Base-by-base conservation (phyloP, 2,329 filamentous ascomycete species). In the Phialemonium atrogriseum region DNA sequence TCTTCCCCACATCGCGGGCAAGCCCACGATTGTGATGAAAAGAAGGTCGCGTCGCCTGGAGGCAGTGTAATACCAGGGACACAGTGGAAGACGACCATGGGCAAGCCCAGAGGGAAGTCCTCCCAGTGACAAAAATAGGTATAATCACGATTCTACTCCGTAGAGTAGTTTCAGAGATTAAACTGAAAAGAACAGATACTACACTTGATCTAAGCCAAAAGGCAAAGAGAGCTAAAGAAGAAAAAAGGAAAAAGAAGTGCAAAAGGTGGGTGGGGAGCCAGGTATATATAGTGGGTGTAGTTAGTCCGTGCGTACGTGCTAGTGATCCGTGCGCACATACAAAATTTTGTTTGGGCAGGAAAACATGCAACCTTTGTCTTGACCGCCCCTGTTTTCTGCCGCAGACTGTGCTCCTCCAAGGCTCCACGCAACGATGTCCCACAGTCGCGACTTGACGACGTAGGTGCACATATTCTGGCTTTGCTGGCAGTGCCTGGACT, bases 151-250 rank as follows among this genome's bases (percentile, higher is more conserved):
- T 73, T 74, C 68, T 68, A 66, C 66, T 68, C 76, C 69, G 65
- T 83, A 73, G 77, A 69, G 67, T 68, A 70, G 72, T 86, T 84
- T 81, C 81, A 88, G 82, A 82, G 79, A 86, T 87, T 87, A 88
- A 87, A 86, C 83, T 88, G 79, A 85, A 83, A 86, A 87, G 82
- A 88, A 87, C 81, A 85, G 80, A 84, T 86, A 86, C 81, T 86
- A 85, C 80, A 86, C 80, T 84, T 86, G 81, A 86, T 86, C 81
- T 85, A 83, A 84, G 76, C 76, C 70, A 75, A 70, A 69, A 58
- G 59, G 59, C 62, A 66, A 68, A 68, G 64, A 66, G 62, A 66
- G 64, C 62, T 68, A 46, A 59, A 50, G 62, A 65, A 61, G 60
- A 68, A 70, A 65, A 59, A 62, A 62, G 60, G 58, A 63, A 59